Percentiles rank a stretch among this genome's conserved stretches.
phyloP scores from a whole-genome alignment of 2,329 filamentous ascomycete species.

The Calonectria naviculata region DNA sequence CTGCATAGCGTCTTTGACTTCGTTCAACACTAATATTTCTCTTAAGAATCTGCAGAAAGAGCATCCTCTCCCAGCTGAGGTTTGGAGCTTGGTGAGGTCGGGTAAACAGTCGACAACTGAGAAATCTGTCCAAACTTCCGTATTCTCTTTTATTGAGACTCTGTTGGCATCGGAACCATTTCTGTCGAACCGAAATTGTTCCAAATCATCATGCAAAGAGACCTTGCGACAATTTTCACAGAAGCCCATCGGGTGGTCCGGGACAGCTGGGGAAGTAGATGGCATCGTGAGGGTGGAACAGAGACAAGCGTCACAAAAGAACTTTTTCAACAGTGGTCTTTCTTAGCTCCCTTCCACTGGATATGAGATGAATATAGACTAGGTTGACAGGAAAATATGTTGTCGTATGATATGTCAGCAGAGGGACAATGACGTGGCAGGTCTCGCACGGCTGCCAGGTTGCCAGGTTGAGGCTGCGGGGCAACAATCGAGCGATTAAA shows the following conservation, averaged over 20 bases:
- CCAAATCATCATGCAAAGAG: not conserved
- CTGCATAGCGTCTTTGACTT: not conserved
- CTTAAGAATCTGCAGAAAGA: not conserved
- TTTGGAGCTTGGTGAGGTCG: not conserved
- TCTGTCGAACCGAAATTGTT: not conserved
- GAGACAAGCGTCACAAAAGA: not conserved
- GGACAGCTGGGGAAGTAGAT: not conserved
- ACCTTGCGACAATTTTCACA: not conserved
- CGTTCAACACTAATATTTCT: not conserved
- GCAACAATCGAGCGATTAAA: too few relatives aligned
- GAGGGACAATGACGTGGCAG: not conserved
- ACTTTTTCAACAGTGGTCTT: not conserved
- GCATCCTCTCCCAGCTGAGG: not conserved
- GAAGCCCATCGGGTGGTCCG: not conserved
- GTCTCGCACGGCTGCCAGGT: not conserved
- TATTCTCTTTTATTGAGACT: not conserved
- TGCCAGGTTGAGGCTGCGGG: too few relatives aligned
- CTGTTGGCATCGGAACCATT: not conserved
- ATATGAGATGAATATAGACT: too few relatives aligned
- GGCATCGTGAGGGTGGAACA: not conserved
- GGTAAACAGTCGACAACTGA: not conserved
- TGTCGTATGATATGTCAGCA: not conserved
- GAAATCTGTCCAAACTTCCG: not conserved
- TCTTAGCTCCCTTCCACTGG: too few relatives aligned
- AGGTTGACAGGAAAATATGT: not conserved